Conservation (phyloP, 495 filamentous ascomycete species). For the Hypoxylon fragiforme region DNA sequence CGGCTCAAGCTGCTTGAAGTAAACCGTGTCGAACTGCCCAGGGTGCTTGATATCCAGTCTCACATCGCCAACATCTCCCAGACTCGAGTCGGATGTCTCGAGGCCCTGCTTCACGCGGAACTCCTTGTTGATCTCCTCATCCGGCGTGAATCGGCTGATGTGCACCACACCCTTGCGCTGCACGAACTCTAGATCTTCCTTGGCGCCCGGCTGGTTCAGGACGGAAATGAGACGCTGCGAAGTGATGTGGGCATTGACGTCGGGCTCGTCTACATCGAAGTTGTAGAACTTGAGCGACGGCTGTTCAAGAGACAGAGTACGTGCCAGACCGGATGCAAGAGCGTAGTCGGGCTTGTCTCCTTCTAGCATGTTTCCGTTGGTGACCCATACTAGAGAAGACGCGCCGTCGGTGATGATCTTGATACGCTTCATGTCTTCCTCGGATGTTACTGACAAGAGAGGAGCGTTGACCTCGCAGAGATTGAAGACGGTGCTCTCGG, state of each 20-base stretch:
- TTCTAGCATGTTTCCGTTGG: no score
- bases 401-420: constrained; percentile 6
- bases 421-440: no score
- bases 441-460: no score
- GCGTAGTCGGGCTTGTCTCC: no score
- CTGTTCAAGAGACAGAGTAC: constrained; percentile 43
- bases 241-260: neutral
- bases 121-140: constrained; percentile 26
- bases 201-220: constrained; percentile 10
- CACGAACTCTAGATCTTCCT: constrained; percentile 25
- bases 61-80: constrained; percentile 5
- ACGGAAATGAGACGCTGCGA: no score
- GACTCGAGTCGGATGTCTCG: constrained; percentile 10
- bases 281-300: constrained; percentile 38
- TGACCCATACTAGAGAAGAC: no score
- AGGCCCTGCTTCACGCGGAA: constrained; percentile 20
- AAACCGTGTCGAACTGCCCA: neutral
- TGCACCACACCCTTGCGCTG: no score
- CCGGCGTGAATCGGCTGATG: constrained; percentile 33
- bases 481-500: no score
- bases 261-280: constrained; percentile 37
- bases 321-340: constrained; percentile 39
- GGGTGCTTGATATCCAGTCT: constrained; percentile 1
- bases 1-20: neutral
- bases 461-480: no score